Evolutionary conservation across 2,329 filamentous ascomycete species (phyloP), one percentile per base, ranked within the genome.

Genomic region (Metarhizium robertsii): DNA sequence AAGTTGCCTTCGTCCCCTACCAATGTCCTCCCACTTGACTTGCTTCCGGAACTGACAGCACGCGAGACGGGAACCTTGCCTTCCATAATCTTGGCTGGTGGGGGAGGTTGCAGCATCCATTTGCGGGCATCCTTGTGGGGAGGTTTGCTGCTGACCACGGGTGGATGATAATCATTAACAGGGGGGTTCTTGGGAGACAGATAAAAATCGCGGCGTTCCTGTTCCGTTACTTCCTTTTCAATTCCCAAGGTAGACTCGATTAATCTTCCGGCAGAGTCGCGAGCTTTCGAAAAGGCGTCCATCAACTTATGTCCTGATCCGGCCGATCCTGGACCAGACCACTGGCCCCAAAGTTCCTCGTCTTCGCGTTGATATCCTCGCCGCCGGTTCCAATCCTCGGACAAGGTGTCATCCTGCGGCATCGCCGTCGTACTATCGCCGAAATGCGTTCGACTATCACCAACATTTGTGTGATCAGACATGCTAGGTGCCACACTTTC

Each of bases 101-200:
- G 92, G 1, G 91, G 90, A 2, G 92, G 92, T 66, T 95, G 90
- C 53, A 95, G 75, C 91, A 96, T 96, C 92, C 92, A 96, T 65
- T 79, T 80, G 54, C 88, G 86, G 57, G 88, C 90, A 54, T 84
- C 83, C 65, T 76, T 83, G 66, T 81, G 84, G 42, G 77, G 79
- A 14, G 85, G 87, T 55, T 82, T 87, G 71, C 84, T 89, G 69
- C 83, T 90, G 58, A 94, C 88, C 53, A 95, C 86, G 2, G 90
- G 90, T 5, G 90, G 89, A 67, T 95, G 89, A 57, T 92, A 81
- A 58, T 95, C 89, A 71, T 95, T 94, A 63, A 95, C 84, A 4
- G 88, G 88, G 7, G 86, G 90, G 64, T 86, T 85, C 57, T 71
- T 75, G 42, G 77, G 76, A 6, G 80, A 72, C 52, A 78, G 76